phyloP scores from a whole-genome alignment of 2,329 filamentous ascomycete species.

The Dactylellina sp. region DNA sequence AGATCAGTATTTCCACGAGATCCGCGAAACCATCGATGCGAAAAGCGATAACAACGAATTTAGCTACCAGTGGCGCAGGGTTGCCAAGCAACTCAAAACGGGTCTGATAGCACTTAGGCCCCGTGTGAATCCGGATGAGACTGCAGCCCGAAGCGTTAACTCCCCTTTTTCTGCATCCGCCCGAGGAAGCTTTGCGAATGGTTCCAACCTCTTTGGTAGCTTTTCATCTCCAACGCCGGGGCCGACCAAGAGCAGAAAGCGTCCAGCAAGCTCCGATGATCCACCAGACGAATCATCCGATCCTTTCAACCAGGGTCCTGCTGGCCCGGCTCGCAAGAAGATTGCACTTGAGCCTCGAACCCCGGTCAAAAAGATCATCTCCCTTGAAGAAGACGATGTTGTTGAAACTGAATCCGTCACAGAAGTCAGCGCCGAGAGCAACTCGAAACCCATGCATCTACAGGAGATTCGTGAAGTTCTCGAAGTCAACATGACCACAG shows the following conservation, averaged over 20 bases:
- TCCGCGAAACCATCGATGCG: conserved; percentile 54
- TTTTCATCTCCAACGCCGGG: conserved; percentile 35
- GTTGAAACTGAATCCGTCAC: conserved; percentile 34
- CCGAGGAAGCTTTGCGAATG: conserved; percentile 4
- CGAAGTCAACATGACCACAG: conserved; percentile 56
- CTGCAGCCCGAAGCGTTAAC: conserved; percentile 8
- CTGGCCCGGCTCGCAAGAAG: conserved; percentile 49
- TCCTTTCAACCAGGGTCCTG: conserved; percentile 24
- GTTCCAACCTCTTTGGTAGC: conserved; percentile 7
- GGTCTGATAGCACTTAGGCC: conserved; percentile 57
- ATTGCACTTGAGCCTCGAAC: conserved; percentile 34
- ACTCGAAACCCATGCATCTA: conserved; percentile 54
- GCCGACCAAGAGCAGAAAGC: conserved; percentile 36
- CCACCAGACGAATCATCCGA: conserved; percentile 47
- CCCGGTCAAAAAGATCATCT: conserved; percentile 31
- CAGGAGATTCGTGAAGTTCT: conserved; percentile 59
- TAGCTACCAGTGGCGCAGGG: conserved; percentile 57
- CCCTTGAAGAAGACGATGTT: conserved; percentile 44
- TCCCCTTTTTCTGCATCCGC: conserved; percentile 25
- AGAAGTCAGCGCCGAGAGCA: conserved; percentile 3
- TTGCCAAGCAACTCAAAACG: conserved; percentile 51
- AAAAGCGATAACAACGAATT: conserved; percentile 59
- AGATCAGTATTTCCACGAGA: conserved; percentile 55
- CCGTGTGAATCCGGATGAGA: conserved; percentile 50
- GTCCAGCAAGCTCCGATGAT: conserved; percentile 36